A percentile compares a stretch with the other conserved stretches of the same genome.
Conservation (phyloP, 1,284 basidiomycete genomes). For the Puccinia coronata region DNA sequence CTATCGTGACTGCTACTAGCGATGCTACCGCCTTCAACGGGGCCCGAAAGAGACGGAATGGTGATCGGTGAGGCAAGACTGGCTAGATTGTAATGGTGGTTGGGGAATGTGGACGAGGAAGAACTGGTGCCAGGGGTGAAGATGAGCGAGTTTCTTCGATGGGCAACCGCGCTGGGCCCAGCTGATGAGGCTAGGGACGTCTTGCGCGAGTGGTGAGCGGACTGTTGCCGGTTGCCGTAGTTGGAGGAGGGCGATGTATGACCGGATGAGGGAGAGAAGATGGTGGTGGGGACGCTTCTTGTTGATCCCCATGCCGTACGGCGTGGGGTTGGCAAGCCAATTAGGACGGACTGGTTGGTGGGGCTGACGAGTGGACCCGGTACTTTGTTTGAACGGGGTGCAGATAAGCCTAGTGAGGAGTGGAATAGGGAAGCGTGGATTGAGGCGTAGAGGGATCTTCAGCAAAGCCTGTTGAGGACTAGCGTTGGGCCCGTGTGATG, state of each 20-base stretch:
- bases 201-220: slow-evolving; percentile 12
- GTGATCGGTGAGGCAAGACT: slow-evolving; percentile 44
- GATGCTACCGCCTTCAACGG: slow-evolving; percentile 12
- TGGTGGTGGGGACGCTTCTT: background rate
- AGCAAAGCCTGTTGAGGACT: background rate
- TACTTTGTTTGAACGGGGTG: slow-evolving; percentile 9
- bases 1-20: slow-evolving; percentile 43
- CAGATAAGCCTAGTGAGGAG: background rate
- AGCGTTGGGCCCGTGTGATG: background rate
- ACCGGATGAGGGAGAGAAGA: background rate
- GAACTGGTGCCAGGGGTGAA: background rate
- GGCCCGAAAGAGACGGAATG: slow-evolving; percentile 14
- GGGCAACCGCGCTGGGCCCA: background rate
- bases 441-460: slow-evolving; percentile 8
- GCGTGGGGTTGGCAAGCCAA: slow-evolving; percentile 29
- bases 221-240: background rate
- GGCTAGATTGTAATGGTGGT: background rate
- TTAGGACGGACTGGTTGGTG: slow-evolving; percentile 25
- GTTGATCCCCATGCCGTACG: slow-evolving; percentile 27
- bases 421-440: background rate
- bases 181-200: slow-evolving; percentile 16
- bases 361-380: slow-evolving; percentile 20
- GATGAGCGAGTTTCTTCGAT: background rate
- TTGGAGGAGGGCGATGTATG: background rate
- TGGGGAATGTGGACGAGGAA: too few relatives aligned